Percentiles rank a stretch among this genome's conserved stretches.
These are phyloP conservation scores for Elaeagnus macrophylla DNA, from an alignment of 306 rosid genomes.

Conservation along the genomic window DNA sequence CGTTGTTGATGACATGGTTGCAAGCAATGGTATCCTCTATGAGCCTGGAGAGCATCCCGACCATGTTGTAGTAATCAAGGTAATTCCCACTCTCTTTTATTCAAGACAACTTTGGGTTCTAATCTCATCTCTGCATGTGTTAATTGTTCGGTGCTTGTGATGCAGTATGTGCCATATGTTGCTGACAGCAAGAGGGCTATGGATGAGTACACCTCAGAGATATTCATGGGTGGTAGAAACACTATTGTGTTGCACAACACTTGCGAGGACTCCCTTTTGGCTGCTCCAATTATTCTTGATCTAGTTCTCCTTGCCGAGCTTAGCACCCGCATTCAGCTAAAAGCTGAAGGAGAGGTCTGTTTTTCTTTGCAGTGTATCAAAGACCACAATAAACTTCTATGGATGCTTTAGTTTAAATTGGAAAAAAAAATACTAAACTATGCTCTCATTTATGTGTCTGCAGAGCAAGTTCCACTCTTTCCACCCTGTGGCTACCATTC, in stretches of 20 bases:
- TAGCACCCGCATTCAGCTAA: constrained; percentile 79
- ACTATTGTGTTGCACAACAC: constrained; percentile 98
- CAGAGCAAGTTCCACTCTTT: constrained; percentile 92
- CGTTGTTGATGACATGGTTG: constrained; percentile 96
- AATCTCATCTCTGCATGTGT: too few relatives aligned
- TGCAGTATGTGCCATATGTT: constrained; percentile 81
- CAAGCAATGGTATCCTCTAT: constrained; percentile 84
- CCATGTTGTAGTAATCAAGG: constrained; percentile 86
- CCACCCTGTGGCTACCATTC: constrained; percentile 94
- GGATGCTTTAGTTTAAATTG: background rate
- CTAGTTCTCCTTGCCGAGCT: constrained; percentile 98
- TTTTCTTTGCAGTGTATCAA: background rate
- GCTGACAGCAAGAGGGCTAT: constrained; percentile 96
- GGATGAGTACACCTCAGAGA: constrained; percentile 99
- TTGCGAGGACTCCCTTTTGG: constrained; percentile 92
- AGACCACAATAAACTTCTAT: background rate
- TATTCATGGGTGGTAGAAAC: constrained; percentile 91
- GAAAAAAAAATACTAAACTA: too few relatives aligned
- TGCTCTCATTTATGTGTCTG: constrained; percentile 8
- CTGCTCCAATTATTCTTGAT: constrained; percentile 94
- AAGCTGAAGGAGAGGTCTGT: constrained; percentile 79
- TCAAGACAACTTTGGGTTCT: too few relatives aligned
- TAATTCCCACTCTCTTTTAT: too few relatives aligned
- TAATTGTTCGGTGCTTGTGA: too few relatives aligned
- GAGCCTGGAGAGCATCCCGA: constrained; percentile 98